Evolutionary conservation across 257 asterid genomes (phyloP).

Genomic region (Petunia secreta): DNA sequence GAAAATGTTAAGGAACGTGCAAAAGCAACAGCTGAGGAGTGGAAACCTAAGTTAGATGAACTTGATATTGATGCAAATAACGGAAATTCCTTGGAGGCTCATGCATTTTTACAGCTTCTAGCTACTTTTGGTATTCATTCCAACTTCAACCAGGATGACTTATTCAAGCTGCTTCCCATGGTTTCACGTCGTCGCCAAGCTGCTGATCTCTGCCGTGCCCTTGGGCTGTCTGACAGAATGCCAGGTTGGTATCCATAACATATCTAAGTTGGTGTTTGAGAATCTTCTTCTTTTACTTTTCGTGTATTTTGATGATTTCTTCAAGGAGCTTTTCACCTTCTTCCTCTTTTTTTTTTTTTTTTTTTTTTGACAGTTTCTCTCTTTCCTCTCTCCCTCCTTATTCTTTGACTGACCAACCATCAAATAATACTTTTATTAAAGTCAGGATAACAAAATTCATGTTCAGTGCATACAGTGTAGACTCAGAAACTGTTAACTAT

Average conservation of each 20-base stretch:
- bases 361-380: background rate
- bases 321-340: background rate
- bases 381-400: background rate
- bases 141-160: slow-evolving; percentile 70
- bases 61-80: slow-evolving; percentile 87
- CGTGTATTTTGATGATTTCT: background rate
- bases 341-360: background rate
- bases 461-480: background rate
- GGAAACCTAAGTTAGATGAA: slow-evolving; percentile 89
- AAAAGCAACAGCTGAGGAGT: slow-evolving; percentile 80
- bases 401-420: background rate
- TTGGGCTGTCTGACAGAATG: slow-evolving; percentile 88
- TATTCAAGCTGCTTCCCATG: slow-evolving; percentile 88
- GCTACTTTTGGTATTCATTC: slow-evolving; percentile 88
- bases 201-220: slow-evolving; percentile 87
- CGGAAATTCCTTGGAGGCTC: slow-evolving; percentile 96
- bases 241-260: slow-evolving; percentile 59
- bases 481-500: background rate
- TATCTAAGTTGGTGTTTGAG: background rate
- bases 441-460: background rate
- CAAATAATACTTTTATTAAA: background rate
- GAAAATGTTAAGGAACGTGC: slow-evolving; percentile 72
- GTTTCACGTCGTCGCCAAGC: slow-evolving; percentile 96
- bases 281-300: background rate
- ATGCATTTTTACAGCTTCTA: slow-evolving; percentile 89